Base-by-base conservation (phyloP, 1,284 basidiomycete genomes). In the Rhodotorula sp. region DNA sequence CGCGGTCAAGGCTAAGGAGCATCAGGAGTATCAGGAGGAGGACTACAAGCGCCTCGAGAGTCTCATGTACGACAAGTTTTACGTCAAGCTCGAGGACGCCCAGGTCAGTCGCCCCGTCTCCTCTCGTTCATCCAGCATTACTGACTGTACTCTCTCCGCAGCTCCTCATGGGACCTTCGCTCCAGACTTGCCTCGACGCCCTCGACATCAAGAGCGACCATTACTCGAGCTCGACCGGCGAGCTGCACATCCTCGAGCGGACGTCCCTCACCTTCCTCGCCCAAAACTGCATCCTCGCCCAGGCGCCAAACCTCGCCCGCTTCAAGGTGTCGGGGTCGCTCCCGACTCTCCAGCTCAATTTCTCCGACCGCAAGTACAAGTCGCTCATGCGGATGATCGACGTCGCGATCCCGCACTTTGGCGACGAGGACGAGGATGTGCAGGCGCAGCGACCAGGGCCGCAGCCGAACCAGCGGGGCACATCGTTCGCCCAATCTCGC, bases 41-140 rank as follows among this genome's bases (percentile, higher is more conserved):
- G 96, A 99, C 79, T 95, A 92, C 80, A 85, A 84, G 72, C 86
- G 88, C 72, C 84, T 99, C 36, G 94, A 99, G 80, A 89, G 90
- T 5, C 84, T 99, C 68, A 97, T 99, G 93, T 99, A 99, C 79
- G 96, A 99, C 82, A 91, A 90, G 76, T 85, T 97, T 77, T 86
- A 86, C 24, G 84, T 99, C 63, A 89, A 88, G 74, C 85, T 99
- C 29, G 86, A 95, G 77, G 89, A 90, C 52, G 93, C 95, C 9
- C 94, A 96, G 86, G 92, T 92, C 17, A 17, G n/a, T 2, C 27
- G 8, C 11, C 7, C 20, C 19, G 39, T n/a, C 34, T 32, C 48
- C 30, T 17, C 13, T 29, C 15, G 24, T 15, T 24, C 24, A 10
- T 9, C 24, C 7, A 19, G 15, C 24, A 19, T n/a, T 11, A 29